Base-by-base conservation (phyloP, 495 filamentous ascomycete genomes). In the Antarctomyces pellizariae region DNA sequence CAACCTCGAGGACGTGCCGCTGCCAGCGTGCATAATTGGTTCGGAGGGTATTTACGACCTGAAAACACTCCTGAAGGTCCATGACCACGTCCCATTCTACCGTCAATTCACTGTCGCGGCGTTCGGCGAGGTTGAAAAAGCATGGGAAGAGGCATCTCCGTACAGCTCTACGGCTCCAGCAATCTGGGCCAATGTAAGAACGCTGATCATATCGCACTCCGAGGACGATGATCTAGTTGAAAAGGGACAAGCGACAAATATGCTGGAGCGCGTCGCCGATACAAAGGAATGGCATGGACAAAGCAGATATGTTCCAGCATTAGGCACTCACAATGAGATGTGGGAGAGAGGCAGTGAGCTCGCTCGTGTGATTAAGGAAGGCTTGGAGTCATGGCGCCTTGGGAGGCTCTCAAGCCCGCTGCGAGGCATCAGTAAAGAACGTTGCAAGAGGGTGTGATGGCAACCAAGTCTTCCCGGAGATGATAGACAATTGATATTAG, bases 1-100 rank as follows among this genome's bases (percentile, higher is more conserved):
- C n/a, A n/a, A n/a, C n/a, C n/a, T n/a, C n/a, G n/a, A n/a, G n/a
- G n/a, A n/a, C n/a, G n/a, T 38, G 3, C 36, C 36, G 20, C 18
- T 21, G 15, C 30, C 37, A 5, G 13, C 20, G 10, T 29, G 21
- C 29, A 23, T 40, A 14, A 26, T 40, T 19, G 37, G 37, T 14
- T 16, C 36, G 24, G 22, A 26, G 5, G 37, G 37, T 22, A 40
- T 40, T 12, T 40, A 40, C 23, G 15, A 36, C 29, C 29, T 40
- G 12, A 27, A 34, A 5, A 18, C 25, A 17, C 34, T 40, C 13
- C 9, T 36, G 6, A 18, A 34, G n/a, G 13, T 23, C 4, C 37
- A 40, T 24, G 32, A 18, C 11, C 17, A 32, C 11, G 30, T 39
- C 12, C 30, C 33, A 17, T 22, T 22, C 13, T 40, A 36, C 16